These are phyloP conservation scores for Tetrapisispora arboricola DNA, from an alignment of 805 yeast genomes.

Conservation along the genomic window DNA sequence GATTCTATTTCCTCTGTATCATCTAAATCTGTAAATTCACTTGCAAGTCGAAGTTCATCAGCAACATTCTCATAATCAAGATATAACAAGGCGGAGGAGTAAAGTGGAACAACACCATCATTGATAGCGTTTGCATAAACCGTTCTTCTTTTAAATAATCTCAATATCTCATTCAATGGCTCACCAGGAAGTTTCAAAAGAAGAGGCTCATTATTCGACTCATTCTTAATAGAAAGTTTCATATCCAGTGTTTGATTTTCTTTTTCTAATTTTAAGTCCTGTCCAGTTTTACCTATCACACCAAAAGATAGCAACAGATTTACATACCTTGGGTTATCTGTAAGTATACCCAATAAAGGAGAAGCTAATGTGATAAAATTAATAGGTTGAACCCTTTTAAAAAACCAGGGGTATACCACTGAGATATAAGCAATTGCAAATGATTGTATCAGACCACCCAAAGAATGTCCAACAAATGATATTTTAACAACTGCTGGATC, in stretches of 20 bases:
- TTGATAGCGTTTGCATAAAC: slow-evolving; percentile 65
- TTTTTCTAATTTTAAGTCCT: slow-evolving; percentile 54
- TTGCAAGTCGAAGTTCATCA: slow-evolving; percentile 21
- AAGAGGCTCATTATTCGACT: slow-evolving; percentile 39
- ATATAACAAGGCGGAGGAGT: slow-evolving; percentile 60
- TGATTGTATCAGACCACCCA: slow-evolving; percentile 71
- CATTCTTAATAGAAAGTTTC: slow-evolving; percentile 11
- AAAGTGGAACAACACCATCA: slow-evolving; percentile 75
- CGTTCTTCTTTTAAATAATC: slow-evolving; percentile 52
- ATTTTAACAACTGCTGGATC: slow-evolving; percentile 39
- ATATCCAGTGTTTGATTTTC: slow-evolving; percentile 6
- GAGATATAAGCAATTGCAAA: slow-evolving; percentile 67
- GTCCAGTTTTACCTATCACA: slow-evolving; percentile 71
- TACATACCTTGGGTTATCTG: slow-evolving; percentile 69
- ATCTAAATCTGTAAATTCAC: neutral
- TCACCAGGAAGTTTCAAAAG: slow-evolving; percentile 56
- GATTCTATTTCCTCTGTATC: neutral
- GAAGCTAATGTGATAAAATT: slow-evolving; percentile 68
- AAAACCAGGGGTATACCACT: slow-evolving; percentile 60
- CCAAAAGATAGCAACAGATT: slow-evolving; percentile 63
- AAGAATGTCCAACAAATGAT: slow-evolving; percentile 69
- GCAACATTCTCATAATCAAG: slow-evolving; percentile 50
- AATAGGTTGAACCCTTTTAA: slow-evolving; percentile 46
- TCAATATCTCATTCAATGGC: slow-evolving; percentile 44
- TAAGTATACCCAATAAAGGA: slow-evolving; percentile 65